phyloP scores from a whole-genome alignment of 2,329 filamentous ascomycete species.

The Lojkania enalia region DNA sequence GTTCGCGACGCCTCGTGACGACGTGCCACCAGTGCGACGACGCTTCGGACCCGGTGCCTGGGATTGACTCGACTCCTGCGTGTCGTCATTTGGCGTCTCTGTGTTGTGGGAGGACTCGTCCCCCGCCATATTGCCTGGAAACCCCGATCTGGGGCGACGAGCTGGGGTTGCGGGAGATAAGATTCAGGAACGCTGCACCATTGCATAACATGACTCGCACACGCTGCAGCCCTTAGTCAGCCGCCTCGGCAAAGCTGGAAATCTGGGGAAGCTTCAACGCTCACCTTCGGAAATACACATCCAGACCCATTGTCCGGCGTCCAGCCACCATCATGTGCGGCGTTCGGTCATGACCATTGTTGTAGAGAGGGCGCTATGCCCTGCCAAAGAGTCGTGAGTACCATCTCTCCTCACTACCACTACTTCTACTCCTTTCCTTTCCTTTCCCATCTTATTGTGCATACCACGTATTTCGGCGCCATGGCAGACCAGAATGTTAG shows the following conservation, averaged over 20 bases:
- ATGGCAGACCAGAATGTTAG: slow-evolving; percentile 34
- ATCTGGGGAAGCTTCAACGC: too few relatives aligned
- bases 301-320: too few relatives aligned
- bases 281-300: too few relatives aligned
- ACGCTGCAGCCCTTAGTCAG: too few relatives aligned
- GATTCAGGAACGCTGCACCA: slow-evolving; percentile 4
- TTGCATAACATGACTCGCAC: slow-evolving; percentile 1
- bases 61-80: background rate
- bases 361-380: too few relatives aligned
- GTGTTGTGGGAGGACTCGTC: slow-evolving; percentile 15
- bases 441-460: too few relatives aligned
- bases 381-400: too few relatives aligned
- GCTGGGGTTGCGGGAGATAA: slow-evolving; percentile 3
- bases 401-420: too few relatives aligned
- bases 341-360: too few relatives aligned
- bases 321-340: too few relatives aligned
- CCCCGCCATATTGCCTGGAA: slow-evolving; percentile 21
- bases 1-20: slow-evolving; percentile 77
- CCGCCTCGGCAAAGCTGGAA: too few relatives aligned
- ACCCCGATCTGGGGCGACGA: slow-evolving; percentile 6
- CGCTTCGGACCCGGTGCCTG: slow-evolving; percentile 28
- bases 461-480: slow-evolving; percentile 11
- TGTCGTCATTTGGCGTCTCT: slow-evolving; percentile 6
- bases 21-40: slow-evolving; percentile 35
- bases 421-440: too few relatives aligned